Base-by-base conservation (phyloP, 805 yeast genomes). In the Tanozyma kutaoensis region DNA sequence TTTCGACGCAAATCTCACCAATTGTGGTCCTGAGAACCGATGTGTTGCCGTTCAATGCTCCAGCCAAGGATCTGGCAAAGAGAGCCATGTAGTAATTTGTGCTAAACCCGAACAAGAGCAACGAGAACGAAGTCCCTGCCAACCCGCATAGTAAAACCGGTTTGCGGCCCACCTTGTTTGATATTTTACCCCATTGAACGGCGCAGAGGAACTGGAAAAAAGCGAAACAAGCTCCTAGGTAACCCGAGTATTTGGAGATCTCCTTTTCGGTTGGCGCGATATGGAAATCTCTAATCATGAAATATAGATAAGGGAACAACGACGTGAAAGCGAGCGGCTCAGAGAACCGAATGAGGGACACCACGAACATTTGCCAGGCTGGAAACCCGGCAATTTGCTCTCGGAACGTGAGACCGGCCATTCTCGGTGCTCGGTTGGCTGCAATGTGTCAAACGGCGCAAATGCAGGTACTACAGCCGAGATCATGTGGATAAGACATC, bases 241-340 rank as follows among this genome's bases (percentile, higher is more conserved):
- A 71, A 5, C 81, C 80, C 8, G 77, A 67, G 43, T 70, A 74
- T 30, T 58, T 64, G 2, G 76, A 58, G 20, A 74, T 68, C 26
- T 66, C 64, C n/a, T 66, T 59, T 25, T 67, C 68, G 14, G 55
- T 51, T 21, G 64, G 55, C 5, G 51, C 54, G 10, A 69, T 46
- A 4, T 62, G 60, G 41, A 72, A 72, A 33, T 69, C 75, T 32
- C 68, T 46, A 12, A 72, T 71, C 76, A 73, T 68, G 48, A 68
- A 73, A 43, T 66, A 73, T 22, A 72, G 62, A 38, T 72, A 73
- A 3, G 80, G 80, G 40, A 73, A 72, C 19, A 72, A 45, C 4
- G 77, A 69, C 3, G 78, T 69, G 51, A 72, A 73, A 3, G 77
- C 69, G 13, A 73, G 58, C 2, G 80, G 79, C 41, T 72, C 79